Evolutionary conservation across 2,329 filamentous ascomycete species (phyloP).

Genomic region (Daldinia eschscholtzii): DNA sequence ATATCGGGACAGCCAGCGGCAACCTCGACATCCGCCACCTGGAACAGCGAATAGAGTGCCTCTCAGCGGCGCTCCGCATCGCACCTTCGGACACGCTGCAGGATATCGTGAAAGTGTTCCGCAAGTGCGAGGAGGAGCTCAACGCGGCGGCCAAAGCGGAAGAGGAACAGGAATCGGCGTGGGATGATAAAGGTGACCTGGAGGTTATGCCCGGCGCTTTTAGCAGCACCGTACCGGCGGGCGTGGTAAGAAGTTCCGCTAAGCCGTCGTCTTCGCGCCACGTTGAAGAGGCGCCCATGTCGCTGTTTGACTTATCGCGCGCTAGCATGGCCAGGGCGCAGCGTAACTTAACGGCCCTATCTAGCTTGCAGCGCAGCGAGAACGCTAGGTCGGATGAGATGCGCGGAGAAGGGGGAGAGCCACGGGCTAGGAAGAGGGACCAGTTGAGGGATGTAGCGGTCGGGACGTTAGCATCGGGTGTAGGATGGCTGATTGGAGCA

Average conservation of each 20-base stretch:
- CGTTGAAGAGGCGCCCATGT: conserved; percentile 69
- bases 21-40: conserved; percentile 76
- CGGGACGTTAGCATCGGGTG: conserved; percentile 74
- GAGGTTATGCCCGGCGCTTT: conserved; percentile 70
- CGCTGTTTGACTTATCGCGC: conserved; percentile 72
- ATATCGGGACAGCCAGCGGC: conserved; percentile 70
- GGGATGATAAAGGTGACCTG: conserved; percentile 74
- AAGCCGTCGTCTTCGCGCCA: conserved; percentile 53
- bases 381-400: conserved; percentile 55
- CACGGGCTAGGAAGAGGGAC: conserved; percentile 75
- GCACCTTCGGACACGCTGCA: conserved; percentile 77
- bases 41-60: conserved; percentile 84
- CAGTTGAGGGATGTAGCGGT: conserved; percentile 75
- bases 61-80: conserved; percentile 80
- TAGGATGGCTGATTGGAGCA: conserved; percentile 76
- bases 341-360: conserved; percentile 68
- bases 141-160: conserved; percentile 75
- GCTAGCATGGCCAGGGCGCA: conserved; percentile 71
- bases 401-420: conserved; percentile 46
- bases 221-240: conserved; percentile 52
- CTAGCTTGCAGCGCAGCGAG: conserved; percentile 62
- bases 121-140: conserved; percentile 82
- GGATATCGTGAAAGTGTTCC: conserved; percentile 80
- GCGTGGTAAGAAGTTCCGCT: conserved; percentile 46
- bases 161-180: conserved; percentile 75